Evolutionary conservation across 805 yeast species (phyloP).

Genomic region (Spencermartinsiella europaea): DNA sequence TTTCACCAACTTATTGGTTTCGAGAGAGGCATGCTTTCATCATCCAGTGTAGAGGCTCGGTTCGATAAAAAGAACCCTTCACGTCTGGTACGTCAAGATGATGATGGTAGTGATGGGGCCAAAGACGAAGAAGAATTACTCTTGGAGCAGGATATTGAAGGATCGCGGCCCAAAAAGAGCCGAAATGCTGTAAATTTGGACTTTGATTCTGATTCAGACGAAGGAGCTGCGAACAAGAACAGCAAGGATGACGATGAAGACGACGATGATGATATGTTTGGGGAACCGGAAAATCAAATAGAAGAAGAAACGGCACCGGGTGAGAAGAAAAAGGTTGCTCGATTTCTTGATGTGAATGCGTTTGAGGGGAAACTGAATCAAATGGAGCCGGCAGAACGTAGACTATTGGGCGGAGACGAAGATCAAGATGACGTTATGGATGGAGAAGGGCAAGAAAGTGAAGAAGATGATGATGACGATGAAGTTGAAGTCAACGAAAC

Average conservation of each 20-base stretch:
- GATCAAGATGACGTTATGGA: slow-evolving; percentile 23
- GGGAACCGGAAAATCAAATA: slow-evolving; percentile 20
- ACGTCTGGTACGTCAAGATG: slow-evolving; percentile 11
- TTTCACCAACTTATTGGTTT: neutral
- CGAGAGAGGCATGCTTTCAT: neutral
- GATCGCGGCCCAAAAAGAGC: slow-evolving; percentile 9
- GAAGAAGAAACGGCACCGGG: slow-evolving; percentile 5
- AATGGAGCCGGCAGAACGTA: slow-evolving; percentile 22
- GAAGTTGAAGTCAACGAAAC: slow-evolving; percentile 18
- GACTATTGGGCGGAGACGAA: slow-evolving; percentile 22
- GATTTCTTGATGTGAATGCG: slow-evolving; percentile 34
- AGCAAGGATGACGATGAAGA: slow-evolving; percentile 24
- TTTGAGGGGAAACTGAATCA: slow-evolving; percentile 30
- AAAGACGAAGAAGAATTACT: slow-evolving; percentile 19
- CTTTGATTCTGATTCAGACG: slow-evolving; percentile 23
- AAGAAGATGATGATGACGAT: slow-evolving; percentile 25
- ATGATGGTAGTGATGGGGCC: slow-evolving; percentile 14
- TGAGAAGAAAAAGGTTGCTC: slow-evolving; percentile 19
- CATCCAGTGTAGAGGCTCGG: slow-evolving; percentile 8
- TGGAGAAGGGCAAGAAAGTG: slow-evolving; percentile 21
- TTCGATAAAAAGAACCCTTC: slow-evolving; percentile 25
- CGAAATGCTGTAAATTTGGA: slow-evolving; percentile 14
- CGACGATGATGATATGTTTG: slow-evolving; percentile 31
- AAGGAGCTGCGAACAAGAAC: slow-evolving; percentile 9
- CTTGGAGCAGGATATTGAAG: slow-evolving; percentile 22